Evolutionary conservation across 306 rosid species (phyloP).

Genomic region (Cucurbita argyrosperma): DNA sequence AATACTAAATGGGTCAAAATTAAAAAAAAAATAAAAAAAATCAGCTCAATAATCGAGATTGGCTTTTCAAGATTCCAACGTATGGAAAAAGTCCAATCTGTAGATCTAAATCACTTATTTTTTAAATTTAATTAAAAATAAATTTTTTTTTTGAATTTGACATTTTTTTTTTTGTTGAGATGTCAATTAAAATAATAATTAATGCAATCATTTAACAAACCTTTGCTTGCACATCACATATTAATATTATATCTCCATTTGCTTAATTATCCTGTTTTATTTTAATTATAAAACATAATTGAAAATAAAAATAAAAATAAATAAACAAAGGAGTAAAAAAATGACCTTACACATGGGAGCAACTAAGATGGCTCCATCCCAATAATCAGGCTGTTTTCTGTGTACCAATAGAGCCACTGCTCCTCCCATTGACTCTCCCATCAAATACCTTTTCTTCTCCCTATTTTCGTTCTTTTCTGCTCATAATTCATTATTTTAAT

Average conservation of each 20-base stretch:
- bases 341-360: conserved; percentile 98
- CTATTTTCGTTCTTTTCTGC: conserved; percentile 46
- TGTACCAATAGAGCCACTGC: conserved; percentile 62
- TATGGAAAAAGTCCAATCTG: not conserved
- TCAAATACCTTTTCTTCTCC: conserved; percentile 44
- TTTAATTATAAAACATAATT: too few species aligned
- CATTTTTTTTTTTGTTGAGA: not conserved
- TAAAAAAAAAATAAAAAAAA: not conserved
- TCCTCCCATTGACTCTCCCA: conserved; percentile 99
- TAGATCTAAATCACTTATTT: not conserved
- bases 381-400: conserved; percentile 41
- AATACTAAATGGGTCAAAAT: not conserved
- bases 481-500: not conserved
- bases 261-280: not conserved
- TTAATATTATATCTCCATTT: not conserved
- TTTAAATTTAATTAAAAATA: not conserved
- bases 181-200: not conserved
- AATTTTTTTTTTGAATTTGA: too few species aligned
- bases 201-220: not conserved
- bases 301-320: not conserved
- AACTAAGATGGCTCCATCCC: conserved; percentile 86
- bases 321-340: not conserved
- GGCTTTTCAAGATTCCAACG: not conserved
- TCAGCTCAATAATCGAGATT: not conserved
- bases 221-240: not conserved